phyloP scores from a whole-genome alignment of 495 filamentous ascomycete species.

The Penicillium ochrochloron region DNA sequence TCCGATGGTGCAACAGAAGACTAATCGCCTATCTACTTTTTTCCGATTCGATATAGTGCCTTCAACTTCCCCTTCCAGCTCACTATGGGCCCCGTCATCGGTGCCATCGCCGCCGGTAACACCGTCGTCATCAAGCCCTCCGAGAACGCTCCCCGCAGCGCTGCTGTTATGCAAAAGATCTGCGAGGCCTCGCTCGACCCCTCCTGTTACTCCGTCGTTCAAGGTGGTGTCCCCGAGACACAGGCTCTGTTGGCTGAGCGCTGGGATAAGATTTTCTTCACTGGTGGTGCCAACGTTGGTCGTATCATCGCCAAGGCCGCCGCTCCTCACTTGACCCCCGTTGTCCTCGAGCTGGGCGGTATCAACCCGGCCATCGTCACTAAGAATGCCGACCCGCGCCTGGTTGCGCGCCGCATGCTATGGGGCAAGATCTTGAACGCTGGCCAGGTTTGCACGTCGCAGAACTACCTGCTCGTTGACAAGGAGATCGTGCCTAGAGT shows the following conservation, averaged over 20 bases:
- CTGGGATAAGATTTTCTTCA: constrained; percentile 99
- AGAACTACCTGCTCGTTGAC: constrained; percentile 89
- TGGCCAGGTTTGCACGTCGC: constrained; percentile 86
- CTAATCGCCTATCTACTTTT: constrained; percentile 15
- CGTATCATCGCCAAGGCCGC: constrained; percentile 90
- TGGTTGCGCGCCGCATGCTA: constrained; percentile 82
- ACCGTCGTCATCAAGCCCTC: constrained; percentile 89
- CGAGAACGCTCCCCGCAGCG: constrained; percentile 74
- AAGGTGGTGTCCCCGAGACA: constrained; percentile 80
- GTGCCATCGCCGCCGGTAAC: constrained; percentile 90
- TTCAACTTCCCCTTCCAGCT: constrained; percentile 93
- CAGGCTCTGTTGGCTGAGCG: constrained; percentile 81
- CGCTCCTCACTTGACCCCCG: constrained; percentile 87
- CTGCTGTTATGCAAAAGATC: constrained; percentile 78
- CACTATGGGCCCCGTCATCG: constrained; percentile 75
- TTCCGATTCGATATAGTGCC: constrained; percentile 48
- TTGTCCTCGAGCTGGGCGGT: constrained; percentile 87
- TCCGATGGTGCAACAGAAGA: background rate
- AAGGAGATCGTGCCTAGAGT: constrained; percentile 71
- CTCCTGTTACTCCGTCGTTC: constrained; percentile 75
- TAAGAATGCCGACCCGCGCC: constrained; percentile 73
- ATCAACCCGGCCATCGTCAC: constrained; percentile 89
- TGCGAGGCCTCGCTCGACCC: constrained; percentile 75
- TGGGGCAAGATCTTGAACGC: constrained; percentile 88
- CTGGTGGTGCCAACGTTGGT: constrained; percentile 75